Percentiles rank a stretch among this genome's conserved stretches.
These are phyloP conservation scores for Irpex sp. DNA, from an alignment of 1,284 basidiomycete genomes.

Conservation along the genomic window DNA sequence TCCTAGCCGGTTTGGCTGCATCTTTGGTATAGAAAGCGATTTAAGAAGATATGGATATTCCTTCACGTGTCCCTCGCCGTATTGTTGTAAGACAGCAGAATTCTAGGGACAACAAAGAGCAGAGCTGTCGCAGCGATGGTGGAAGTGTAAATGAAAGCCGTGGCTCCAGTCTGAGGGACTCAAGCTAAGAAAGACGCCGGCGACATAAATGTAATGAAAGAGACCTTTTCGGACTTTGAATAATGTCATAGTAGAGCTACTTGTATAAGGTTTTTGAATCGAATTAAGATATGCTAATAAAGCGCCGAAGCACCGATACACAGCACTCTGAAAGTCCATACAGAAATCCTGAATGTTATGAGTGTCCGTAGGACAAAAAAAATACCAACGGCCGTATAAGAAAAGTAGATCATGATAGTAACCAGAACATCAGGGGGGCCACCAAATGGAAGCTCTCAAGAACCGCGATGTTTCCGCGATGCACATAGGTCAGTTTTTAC, in stretches of 20 bases:
- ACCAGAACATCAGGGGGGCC: no score
- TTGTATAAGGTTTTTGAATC: background rate
- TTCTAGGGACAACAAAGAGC: background rate
- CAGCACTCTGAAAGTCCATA: background rate
- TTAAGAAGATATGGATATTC: background rate
- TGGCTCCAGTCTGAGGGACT: background rate
- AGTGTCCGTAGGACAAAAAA: no score
- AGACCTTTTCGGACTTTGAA: background rate
- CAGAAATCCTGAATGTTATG: no score
- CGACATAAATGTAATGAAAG: background rate
- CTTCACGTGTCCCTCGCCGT: background rate
- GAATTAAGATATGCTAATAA: background rate
- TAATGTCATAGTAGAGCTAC: background rate
- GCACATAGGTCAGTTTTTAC: no score
- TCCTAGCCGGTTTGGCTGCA: conserved; percentile 76
- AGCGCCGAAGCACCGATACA: background rate
- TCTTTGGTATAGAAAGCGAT: conserved; percentile 26
- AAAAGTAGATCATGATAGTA: no score
- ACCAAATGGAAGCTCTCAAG: no score
- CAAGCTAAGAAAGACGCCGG: background rate
- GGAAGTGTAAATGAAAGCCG: background rate
- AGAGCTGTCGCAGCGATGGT: background rate
- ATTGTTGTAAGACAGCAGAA: background rate
- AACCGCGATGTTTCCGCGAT: no score
- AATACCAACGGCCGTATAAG: no score